Base-by-base conservation (phyloP, 2,329 filamentous ascomycete species). In the Lasiodiplodia sp. region DNA sequence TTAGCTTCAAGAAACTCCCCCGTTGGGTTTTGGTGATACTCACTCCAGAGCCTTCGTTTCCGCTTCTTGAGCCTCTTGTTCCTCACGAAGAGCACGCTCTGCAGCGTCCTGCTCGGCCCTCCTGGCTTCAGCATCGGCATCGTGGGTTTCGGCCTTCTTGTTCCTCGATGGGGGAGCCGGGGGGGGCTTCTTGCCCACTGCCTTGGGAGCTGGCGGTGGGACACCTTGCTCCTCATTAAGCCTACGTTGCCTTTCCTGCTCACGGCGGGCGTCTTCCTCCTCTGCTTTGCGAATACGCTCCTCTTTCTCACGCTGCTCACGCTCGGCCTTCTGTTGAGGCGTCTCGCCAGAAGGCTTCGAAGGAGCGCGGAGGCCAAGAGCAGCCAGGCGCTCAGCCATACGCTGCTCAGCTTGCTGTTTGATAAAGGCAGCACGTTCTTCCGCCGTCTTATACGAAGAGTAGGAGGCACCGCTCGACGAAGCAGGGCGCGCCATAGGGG, bases 381-480 rank as follows among this genome's bases (percentile, higher is more conserved):
- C 95, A 70, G 96, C 96, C 75, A 99, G 88, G 70, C 96, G 91
- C 80, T 98, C 96, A 44, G 96, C 95, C 91, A 99, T 98, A 69
- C 95, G 92, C 77, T 95, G 93, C 79, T 98, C 94, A 10, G 96
- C 96, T 78, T 97, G 95, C 79, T 97, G 94, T 78, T 96, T 97
- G 77, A 98, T 97, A 76, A 96, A 97, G 5, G 95, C 94, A 44
- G 96, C 94, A 67, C 96, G 89, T 76, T 99, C 95, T 79, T 98
- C 94, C 0, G 94, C 91, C 0, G 94, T 97, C 80, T 92, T 93
- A 78, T 96, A 96, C 4, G 93, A 88, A 2, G 92, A 87, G 77
- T 97, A 96, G 0, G 91, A 91, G 0, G 89, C 88, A 23, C 87
- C 86, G 37, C 88, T 80, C 37, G 83, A 76, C 5, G 85, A 85